Evolutionary conservation across 225 moss, liverwort and hornwort genomes (phyloP).

Genomic region (Sphagnum tenellum): DNA sequence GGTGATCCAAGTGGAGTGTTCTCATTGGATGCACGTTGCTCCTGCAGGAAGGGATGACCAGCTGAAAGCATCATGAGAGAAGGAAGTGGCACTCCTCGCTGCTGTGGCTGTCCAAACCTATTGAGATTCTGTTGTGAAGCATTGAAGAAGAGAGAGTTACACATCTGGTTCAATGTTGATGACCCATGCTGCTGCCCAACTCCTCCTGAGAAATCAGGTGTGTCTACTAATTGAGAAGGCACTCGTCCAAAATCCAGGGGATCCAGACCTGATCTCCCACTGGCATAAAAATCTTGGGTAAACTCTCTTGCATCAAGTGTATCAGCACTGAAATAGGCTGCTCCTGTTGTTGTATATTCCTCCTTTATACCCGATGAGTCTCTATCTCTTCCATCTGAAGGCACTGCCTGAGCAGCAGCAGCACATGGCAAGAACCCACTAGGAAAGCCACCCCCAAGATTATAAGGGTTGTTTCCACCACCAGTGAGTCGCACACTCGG

Average conservation of each 20-base stretch:
- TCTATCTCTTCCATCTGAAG: conserved; percentile 50
- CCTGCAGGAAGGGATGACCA: conserved; percentile 70
- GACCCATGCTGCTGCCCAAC: neutral
- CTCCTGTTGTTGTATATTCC: conserved; percentile 41
- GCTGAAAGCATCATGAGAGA: conserved; percentile 87
- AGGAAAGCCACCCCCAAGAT: conserved; percentile 45
- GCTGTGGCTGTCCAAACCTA: conserved; percentile 45
- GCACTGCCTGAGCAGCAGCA: conserved; percentile 7
- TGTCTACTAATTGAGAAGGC: conserved; percentile 17
- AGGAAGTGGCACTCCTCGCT: conserved; percentile 33
- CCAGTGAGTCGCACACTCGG: conserved; percentile 60
- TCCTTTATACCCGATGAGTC: conserved; percentile 46
- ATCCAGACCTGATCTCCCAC: conserved; percentile 25
- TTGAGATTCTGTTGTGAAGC: conserved; percentile 39
- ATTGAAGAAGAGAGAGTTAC: conserved; percentile 73
- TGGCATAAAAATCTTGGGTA: conserved; percentile 3
- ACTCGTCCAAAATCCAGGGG: neutral
- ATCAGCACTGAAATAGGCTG: conserved; percentile 88
- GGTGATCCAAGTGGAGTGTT: conserved; percentile 94
- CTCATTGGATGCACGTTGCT: conserved; percentile 95
- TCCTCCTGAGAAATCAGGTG: conserved; percentile 26
- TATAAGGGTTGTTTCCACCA: conserved; percentile 29
- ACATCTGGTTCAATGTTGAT: conserved; percentile 39
- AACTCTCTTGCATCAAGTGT: conserved; percentile 87
- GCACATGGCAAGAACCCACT: conserved; percentile 55